Percentiles rank a stretch among this genome's conserved stretches.
Evolutionary conservation across 2,329 filamentous ascomycete genomes (phyloP).

Genomic region (Incumbomyces lentus): DNA sequence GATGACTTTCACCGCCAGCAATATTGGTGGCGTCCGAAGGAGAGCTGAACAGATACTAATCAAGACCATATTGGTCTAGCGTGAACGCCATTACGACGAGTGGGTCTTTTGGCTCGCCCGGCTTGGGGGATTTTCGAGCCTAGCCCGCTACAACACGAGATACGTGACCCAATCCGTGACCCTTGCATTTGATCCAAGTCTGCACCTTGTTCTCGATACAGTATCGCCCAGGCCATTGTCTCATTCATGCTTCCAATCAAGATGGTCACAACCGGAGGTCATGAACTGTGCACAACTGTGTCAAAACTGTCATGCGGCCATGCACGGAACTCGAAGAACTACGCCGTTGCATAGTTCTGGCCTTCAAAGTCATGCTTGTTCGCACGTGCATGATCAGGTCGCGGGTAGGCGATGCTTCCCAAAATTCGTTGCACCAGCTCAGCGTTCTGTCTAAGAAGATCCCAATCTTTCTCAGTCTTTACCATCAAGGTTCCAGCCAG

Average conservation of each 20-base stretch:
- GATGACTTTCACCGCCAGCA: conserved; percentile 2
- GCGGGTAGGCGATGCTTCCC: conserved; percentile 30
- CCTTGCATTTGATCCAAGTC: neutral
- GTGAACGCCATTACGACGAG: neutral
- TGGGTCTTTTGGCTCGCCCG: neutral
- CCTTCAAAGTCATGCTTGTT: neutral
- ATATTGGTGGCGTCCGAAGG: conserved; percentile 4
- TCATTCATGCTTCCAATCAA: too few relatives aligned
- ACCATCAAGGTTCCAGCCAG: conserved; percentile 51
- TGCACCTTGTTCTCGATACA: neutral
- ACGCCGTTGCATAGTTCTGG: neutral
- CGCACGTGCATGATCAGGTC: too few relatives aligned
- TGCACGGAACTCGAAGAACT: too few relatives aligned
- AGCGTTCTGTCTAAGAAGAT: conserved; percentile 33
- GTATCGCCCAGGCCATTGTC: neutral
- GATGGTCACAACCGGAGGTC: too few relatives aligned
- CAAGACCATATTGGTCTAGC: neutral
- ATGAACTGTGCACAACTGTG: too few relatives aligned
- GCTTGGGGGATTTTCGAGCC: neutral
- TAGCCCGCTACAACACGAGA: conserved; percentile 1
- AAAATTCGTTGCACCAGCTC: conserved; percentile 36
- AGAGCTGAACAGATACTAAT: neutral
- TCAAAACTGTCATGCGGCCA: too few relatives aligned
- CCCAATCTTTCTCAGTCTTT: conserved; percentile 45
- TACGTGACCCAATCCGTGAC: neutral